A percentile compares a stretch with the other conserved stretches of the same genome.
phyloP scores from a whole-genome alignment of 2,329 filamentous ascomycete species.

The Cryphonectria parasitica region DNA sequence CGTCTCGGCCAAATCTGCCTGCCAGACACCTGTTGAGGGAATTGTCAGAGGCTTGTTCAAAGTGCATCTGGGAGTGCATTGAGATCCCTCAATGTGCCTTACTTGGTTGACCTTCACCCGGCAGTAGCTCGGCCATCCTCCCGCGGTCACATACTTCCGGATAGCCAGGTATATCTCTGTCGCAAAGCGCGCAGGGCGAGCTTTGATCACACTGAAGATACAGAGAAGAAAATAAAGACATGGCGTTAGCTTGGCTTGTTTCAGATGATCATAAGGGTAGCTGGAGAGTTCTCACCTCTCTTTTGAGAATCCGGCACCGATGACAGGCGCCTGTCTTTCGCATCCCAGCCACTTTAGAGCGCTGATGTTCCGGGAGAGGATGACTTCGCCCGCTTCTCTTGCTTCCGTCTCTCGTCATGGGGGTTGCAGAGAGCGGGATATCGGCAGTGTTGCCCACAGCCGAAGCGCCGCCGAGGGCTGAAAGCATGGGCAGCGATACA shows the following conservation, averaged over 20 bases:
- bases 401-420: constrained; percentile 20
- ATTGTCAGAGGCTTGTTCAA: background rate
- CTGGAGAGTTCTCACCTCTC: constrained; percentile 15
- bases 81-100: background rate
- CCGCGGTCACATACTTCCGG: constrained; percentile 22
- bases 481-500: background rate
- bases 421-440: background rate
- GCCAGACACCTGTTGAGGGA: constrained; percentile 17
- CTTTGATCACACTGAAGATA: constrained; percentile 18
- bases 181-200: constrained; percentile 20
- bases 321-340: constrained; percentile 21
- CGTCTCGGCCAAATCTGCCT: background rate
- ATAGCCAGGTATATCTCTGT: constrained; percentile 9
- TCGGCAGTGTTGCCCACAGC: background rate
- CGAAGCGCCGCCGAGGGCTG: background rate
- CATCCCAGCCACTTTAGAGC: constrained; percentile 21
- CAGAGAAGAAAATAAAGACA: background rate
- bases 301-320: constrained; percentile 24
- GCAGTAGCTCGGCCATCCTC: constrained; percentile 13
- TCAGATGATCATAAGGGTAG: background rate
- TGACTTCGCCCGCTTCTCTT: constrained; percentile 11
- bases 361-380: constrained; percentile 3
- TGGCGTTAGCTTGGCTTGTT: background rate
- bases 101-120: constrained; percentile 8
- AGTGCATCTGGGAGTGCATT: background rate